Evolutionary conservation across 805 yeast genomes (phyloP).

Genomic region (Ascoidea asiatica): DNA sequence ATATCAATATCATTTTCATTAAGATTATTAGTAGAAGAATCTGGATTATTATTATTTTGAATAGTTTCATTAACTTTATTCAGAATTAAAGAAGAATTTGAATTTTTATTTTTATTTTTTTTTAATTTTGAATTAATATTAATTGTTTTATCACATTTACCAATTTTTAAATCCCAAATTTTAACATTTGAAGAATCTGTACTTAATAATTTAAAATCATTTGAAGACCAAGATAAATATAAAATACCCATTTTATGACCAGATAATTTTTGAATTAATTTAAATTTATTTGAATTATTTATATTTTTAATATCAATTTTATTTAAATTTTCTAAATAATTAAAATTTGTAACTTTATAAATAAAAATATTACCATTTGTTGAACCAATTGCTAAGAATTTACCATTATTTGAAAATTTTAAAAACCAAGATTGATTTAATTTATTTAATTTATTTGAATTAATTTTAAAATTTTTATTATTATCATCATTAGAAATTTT

Average conservation of each 20-base stretch:
- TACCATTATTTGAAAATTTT: constrained; percentile 67
- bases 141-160: constrained; percentile 13
- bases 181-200: constrained; percentile 62
- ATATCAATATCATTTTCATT: constrained; percentile 3
- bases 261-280: constrained; percentile 21
- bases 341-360: constrained; percentile 41
- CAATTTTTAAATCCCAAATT: constrained; percentile 48
- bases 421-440: constrained; percentile 76
- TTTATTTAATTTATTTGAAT: too few species aligned
- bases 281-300: constrained; percentile 17
- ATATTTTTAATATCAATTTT: neutral
- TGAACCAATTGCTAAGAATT: constrained; percentile 63
- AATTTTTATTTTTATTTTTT: constrained; percentile 8
- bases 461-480: neutral
- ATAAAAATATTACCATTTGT: constrained; percentile 50
- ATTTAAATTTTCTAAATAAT: constrained; percentile 15
- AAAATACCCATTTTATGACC: constrained; percentile 43
- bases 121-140: constrained; percentile 11
- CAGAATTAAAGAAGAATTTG: too few species aligned
- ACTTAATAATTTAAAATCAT: constrained; percentile 51
- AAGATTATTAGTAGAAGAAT: constrained; percentile 2
- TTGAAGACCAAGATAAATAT: constrained; percentile 65
- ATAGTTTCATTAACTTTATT: too few species aligned
- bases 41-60: constrained; percentile 14
- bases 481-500: neutral